phyloP scores from a whole-genome alignment of 768 basidiomycete species.

The Auricularia auricula-judae region DNA sequence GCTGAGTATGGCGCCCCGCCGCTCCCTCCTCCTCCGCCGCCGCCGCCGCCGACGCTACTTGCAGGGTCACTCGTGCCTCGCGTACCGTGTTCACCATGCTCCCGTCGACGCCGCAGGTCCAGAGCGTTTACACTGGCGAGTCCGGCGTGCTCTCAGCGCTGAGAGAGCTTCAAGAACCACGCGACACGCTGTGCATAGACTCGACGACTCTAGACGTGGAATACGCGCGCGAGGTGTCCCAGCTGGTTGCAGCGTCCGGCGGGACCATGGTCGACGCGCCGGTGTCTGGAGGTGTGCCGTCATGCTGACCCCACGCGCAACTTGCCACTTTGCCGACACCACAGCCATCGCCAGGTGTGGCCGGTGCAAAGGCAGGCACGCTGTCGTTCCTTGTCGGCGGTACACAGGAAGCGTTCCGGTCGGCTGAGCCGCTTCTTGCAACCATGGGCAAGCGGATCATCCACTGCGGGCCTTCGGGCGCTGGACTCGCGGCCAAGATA shows the following conservation, averaged over 20 bases:
- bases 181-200: constrained; percentile 66
- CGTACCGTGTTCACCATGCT: constrained; percentile 79
- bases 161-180: constrained; percentile 25
- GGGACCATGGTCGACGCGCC: constrained; percentile 86
- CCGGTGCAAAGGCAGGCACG: constrained; percentile 79
- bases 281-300: constrained; percentile 72
- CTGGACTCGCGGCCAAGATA: constrained; percentile 80
- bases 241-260: constrained; percentile 38
- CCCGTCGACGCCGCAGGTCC: constrained; percentile 83
- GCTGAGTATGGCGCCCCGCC: constrained; percentile 47
- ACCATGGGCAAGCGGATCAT: constrained; percentile 76
- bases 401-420: constrained; percentile 41
- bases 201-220: constrained; percentile 83
- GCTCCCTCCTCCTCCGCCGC: neutral
- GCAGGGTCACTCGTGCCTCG: constrained; percentile 54
- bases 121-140: constrained; percentile 52
- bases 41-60: neutral
- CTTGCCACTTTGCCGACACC: constrained; percentile 5
- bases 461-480: constrained; percentile 72
- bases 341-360: constrained; percentile 41
- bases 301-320: constrained; percentile 1
- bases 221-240: constrained; percentile 56
- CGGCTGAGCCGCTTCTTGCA: constrained; percentile 47
- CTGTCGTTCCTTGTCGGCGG: constrained; percentile 91
- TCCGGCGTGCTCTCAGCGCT: constrained; percentile 60